These are phyloP conservation scores for Ophiostoma quercus DNA, from an alignment of 2,329 filamentous ascomycete genomes.

Conservation along the genomic window DNA sequence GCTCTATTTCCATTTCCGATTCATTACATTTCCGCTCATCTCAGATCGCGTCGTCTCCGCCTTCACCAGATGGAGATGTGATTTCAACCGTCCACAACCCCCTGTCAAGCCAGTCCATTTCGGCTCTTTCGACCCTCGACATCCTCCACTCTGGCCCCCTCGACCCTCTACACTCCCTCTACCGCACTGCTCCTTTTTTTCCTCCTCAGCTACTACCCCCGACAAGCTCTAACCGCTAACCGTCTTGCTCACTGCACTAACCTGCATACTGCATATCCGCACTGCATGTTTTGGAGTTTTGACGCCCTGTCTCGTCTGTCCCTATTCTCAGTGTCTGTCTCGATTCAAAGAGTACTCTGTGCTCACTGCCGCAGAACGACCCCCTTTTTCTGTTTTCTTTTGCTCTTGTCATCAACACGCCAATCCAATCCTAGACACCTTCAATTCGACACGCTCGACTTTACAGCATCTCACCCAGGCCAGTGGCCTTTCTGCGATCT, in stretches of 20 bases:
- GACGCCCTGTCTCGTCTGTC: background rate
- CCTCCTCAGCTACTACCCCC: conserved; percentile 6
- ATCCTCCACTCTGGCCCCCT: background rate
- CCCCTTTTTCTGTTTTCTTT: conserved; percentile 13
- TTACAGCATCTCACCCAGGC: conserved; percentile 5
- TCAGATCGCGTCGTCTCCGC: conserved; percentile 7
- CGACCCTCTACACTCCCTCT: background rate
- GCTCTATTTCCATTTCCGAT: background rate
- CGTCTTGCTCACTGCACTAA: conserved; percentile 11
- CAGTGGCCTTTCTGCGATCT: conserved; percentile 14
- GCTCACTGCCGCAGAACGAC: background rate
- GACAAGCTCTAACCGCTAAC: conserved; percentile 2
- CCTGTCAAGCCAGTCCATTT: conserved; percentile 1
- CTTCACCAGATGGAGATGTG: conserved; percentile 20
- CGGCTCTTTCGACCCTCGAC: background rate
- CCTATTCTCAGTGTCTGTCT: background rate
- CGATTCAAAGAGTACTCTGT: background rate
- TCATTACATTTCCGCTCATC: background rate
- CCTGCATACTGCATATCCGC: conserved; percentile 4
- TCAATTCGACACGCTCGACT: background rate
- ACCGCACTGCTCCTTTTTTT: conserved; percentile 12
- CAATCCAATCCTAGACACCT: background rate
- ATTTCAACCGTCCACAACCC: background rate
- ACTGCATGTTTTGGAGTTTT: background rate
- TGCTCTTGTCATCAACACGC: conserved; percentile 4